Percentiles rank a stretch among this genome's conserved stretches.
phyloP scores from a whole-genome alignment of 1,139 yeast species.

The Taiozyma sp. region DNA sequence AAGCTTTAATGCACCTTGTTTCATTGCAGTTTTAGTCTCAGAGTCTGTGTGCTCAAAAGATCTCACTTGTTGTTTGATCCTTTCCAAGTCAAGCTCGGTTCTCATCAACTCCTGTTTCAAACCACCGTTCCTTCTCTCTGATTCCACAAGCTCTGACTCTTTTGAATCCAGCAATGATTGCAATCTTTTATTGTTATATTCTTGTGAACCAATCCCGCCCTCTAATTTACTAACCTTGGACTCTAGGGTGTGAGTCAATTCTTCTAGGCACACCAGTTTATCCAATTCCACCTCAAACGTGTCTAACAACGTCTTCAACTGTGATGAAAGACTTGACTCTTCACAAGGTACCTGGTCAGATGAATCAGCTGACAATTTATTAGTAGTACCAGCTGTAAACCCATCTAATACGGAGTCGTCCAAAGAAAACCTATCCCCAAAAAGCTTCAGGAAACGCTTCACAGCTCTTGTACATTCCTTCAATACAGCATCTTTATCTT shows the following conservation, averaged over 20 bases:
- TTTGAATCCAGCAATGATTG: background rate
- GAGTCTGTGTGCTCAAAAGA: background rate
- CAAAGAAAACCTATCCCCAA: background rate
- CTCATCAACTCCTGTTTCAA: slow-evolving; percentile 2
- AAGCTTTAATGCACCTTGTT: background rate
- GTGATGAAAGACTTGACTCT: background rate
- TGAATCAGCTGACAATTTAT: background rate
- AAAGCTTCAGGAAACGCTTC: background rate
- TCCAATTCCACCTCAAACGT: background rate
- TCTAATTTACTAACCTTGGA: background rate
- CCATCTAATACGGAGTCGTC: background rate
- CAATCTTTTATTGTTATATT: background rate
- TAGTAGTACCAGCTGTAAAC: background rate
- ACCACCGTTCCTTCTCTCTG: background rate
- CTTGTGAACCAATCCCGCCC: background rate
- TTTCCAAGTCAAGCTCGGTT: background rate
- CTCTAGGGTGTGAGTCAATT: background rate
- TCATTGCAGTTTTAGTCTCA: background rate
- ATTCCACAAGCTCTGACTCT: background rate
- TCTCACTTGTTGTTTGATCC: background rate
- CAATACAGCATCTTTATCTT: background rate
- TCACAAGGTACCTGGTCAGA: background rate
- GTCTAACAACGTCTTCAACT: background rate
- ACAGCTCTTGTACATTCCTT: background rate
- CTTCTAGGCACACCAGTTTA: background rate